Conservation (phyloP, 305 asterid genomes). For the Rubia peregrina region DNA sequence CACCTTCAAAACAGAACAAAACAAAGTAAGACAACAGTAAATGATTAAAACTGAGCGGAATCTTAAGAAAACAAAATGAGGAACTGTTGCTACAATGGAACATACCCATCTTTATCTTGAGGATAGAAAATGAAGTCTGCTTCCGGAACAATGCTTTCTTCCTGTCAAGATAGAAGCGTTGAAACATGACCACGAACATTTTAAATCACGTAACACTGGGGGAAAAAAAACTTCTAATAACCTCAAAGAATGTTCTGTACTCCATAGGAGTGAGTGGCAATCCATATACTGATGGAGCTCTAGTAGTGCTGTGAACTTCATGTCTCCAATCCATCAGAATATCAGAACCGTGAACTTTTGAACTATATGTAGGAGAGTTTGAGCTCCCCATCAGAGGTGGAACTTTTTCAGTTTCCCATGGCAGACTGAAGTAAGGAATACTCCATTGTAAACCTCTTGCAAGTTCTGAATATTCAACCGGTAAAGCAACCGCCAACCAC, state of each 20-base stretch:
- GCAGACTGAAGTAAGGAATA: constrained; percentile 78
- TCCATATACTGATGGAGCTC: constrained; percentile 44
- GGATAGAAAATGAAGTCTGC: constrained; percentile 72
- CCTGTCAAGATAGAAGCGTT: constrained; percentile 40
- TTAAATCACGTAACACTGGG: neutral
- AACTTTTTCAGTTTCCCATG: constrained; percentile 56
- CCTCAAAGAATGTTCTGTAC: constrained; percentile 75
- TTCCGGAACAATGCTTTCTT: constrained; percentile 55
- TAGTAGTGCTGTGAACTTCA: constrained; percentile 27
- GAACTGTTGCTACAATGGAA: constrained; percentile 3
- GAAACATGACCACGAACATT: constrained; percentile 15
- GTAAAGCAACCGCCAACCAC: constrained; percentile 75
- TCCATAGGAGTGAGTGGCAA: constrained; percentile 71
- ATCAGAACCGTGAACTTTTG: constrained; percentile 35
- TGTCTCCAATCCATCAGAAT: constrained; percentile 29
- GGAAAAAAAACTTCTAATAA: constrained; percentile 10
- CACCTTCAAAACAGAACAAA: constrained; percentile 43
- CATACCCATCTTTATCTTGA: constrained; percentile 72
- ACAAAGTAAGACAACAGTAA: neutral
- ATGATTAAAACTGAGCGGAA: neutral
- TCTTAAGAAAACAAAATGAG: neutral
- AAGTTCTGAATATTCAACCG: constrained; percentile 78
- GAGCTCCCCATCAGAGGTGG: constrained; percentile 45
- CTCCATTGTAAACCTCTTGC: constrained; percentile 84
- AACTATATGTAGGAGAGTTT: constrained; percentile 37